Conservation (phyloP, 805 yeast genomes). For the Nakazawaea pomicola region DNA sequence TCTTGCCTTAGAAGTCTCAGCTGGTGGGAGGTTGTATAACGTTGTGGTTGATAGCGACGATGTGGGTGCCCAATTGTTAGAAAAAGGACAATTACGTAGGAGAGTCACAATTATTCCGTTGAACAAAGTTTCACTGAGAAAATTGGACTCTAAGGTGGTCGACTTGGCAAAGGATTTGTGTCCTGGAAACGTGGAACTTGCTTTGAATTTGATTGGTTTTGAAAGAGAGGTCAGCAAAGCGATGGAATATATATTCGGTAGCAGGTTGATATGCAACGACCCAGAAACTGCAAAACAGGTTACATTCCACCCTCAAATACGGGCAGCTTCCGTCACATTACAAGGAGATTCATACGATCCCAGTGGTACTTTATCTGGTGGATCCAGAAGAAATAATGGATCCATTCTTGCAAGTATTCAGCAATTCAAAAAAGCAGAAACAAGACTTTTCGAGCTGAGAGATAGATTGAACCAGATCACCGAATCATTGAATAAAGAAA, state of each 20-base stretch:
- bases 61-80: conserved; percentile 79
- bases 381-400: conserved; percentile 62
- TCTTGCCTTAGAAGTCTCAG: conserved; percentile 86
- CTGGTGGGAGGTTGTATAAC: conserved; percentile 86
- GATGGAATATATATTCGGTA: conserved; percentile 89
- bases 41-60: conserved; percentile 86
- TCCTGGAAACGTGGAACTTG: conserved; percentile 86
- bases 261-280: conserved; percentile 81
- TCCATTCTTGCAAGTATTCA: conserved; percentile 64
- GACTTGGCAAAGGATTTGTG: conserved; percentile 68
- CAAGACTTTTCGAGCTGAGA: conserved; percentile 35
- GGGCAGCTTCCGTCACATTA: conserved; percentile 78
- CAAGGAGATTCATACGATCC: conserved; percentile 97
- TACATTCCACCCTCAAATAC: conserved; percentile 79
- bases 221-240: conserved; percentile 69
- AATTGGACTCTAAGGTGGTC: conserved; percentile 46
- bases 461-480: conserved; percentile 35
- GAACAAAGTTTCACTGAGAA: conserved; percentile 70
- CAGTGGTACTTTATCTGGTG: conserved; percentile 92
- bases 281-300: conserved; percentile 83
- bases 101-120: conserved; percentile 91
- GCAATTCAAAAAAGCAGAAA: conserved; percentile 45
- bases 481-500: conserved; percentile 36
- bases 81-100: conserved; percentile 69
- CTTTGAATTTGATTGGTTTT: conserved; percentile 73